These are phyloP conservation scores for Backusella westeae DNA, from an alignment of 192 early-diverging fungal species.

Conservation along the genomic window DNA sequence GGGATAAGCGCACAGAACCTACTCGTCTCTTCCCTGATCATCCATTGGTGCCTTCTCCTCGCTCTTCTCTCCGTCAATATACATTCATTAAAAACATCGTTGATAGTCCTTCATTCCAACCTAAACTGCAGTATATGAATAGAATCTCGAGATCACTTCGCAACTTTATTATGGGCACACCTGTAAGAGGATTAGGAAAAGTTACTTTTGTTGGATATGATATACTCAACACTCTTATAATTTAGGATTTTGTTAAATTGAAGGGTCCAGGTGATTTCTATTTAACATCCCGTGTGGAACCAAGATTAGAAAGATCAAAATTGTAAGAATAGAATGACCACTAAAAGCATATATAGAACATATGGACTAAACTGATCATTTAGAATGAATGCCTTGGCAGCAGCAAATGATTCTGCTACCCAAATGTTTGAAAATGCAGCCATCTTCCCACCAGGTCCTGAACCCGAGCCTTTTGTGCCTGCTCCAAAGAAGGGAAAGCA, in stretches of 20 bases:
- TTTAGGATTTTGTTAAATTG: conserved; percentile 53
- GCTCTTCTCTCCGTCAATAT: conserved; percentile 39
- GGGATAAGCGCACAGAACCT: conserved; percentile 53
- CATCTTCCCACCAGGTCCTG: conserved; percentile 22
- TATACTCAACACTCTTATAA: not conserved
- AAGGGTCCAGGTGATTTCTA: conserved; percentile 66
- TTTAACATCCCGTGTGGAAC: conserved; percentile 53
- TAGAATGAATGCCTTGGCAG: conserved; percentile 32
- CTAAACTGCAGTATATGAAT: conserved; percentile 31
- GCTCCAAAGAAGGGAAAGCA: conserved; percentile 6
- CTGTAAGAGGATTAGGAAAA: conserved; percentile 23
- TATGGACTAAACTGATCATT: not conserved
- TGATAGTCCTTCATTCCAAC: conserved; percentile 40
- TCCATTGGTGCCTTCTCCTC: conserved; percentile 35
- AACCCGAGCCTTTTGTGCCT: not conserved
- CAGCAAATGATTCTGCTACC: conserved; percentile 28
- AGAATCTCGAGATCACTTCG: conserved; percentile 22
- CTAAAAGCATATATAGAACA: not conserved
- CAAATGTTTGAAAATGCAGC: conserved; percentile 27
- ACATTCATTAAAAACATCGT: conserved; percentile 41
- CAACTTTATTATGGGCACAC: conserved; percentile 38
- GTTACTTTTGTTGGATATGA: not conserved
- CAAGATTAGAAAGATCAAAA: conserved; percentile 34
- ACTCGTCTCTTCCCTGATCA: conserved; percentile 36
- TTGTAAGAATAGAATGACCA: conserved; percentile 23